Base-by-base conservation (phyloP, 1,139 yeast species). In the Suhomyces bokatorum region DNA sequence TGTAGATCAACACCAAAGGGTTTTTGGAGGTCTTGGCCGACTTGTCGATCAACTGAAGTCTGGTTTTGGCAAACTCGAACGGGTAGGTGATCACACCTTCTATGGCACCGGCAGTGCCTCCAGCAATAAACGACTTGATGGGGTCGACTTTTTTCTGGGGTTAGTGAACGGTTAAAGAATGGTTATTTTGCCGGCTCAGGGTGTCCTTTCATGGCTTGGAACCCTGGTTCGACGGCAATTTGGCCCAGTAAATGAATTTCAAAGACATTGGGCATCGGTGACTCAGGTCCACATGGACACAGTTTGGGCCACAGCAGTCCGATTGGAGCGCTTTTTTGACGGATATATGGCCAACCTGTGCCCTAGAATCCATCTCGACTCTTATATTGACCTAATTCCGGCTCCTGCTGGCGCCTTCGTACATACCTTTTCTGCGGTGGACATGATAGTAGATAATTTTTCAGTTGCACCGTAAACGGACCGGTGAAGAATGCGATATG, bases 21-120 rank as follows among this genome's bases (percentile, higher is more conserved):
- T 93, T 91, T 54, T 91, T 73, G 10, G 95, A 85, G 30, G 79
- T 78, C 38, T 71, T 83, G 15, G 87, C 72, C 1, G 81, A 62
- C 61, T 85, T 86, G 61, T 85, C 88, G 28, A 87, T 81, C 49
- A 93, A 76, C 68, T 93, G 99, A 39, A 93, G 75, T 50, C 98
- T 73, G 6, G 99, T 93, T 62, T 93, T 93, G 37, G 98, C 97
- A 68, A 91, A 93, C 65, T 93, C 99, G 64, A 93, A 93, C 1
- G 99, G 99, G 63, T 90, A 93, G 0, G 97, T 91, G 40, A 87
- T 77, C 33, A 81, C 80, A 27, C 97, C 97, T 67, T 91, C 98
- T 37, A 89, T 78, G 32, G 95, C 97, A 49, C 98, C 98, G 1
- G 97, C 98, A 0, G 88, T 73, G 41, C 96, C 96, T 44, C 98